Percentiles rank a stretch among this genome's conserved stretches.
Conservation (phyloP, 768 basidiomycete genomes). For the Xerocomus brunneocitrinus region DNA sequence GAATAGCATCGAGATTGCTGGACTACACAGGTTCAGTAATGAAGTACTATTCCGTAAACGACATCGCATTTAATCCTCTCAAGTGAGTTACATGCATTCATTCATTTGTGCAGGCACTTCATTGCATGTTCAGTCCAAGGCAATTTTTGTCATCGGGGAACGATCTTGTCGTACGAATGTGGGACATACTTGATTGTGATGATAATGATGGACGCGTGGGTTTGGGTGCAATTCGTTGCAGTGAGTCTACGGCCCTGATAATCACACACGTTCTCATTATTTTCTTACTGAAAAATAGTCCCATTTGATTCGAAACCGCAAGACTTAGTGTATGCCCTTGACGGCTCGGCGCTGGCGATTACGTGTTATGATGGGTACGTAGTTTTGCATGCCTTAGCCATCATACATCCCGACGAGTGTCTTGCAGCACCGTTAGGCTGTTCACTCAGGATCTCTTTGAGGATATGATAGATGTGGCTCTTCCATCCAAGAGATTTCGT, state of each 20-base stretch:
- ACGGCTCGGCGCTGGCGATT: slow-evolving; percentile 36
- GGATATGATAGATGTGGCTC: slow-evolving; percentile 10
- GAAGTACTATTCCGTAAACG: slow-evolving; percentile 53
- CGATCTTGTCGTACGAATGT: slow-evolving; percentile 40
- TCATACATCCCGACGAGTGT: background rate
- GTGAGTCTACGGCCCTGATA: slow-evolving; percentile 11
- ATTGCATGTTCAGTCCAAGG: slow-evolving; percentile 28
- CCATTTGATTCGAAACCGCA: slow-evolving; percentile 32
- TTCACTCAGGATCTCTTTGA: slow-evolving; percentile 23
- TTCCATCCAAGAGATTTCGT: slow-evolving; percentile 12
- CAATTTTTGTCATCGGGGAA: slow-evolving; percentile 46
- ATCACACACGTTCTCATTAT: background rate
- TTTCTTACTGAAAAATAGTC: slow-evolving; percentile 13
- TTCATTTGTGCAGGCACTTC: background rate
- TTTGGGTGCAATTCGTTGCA: slow-evolving; percentile 8
- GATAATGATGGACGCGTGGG: slow-evolving; percentile 10
- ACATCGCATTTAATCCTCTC: slow-evolving; percentile 50
- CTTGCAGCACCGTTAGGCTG: slow-evolving; percentile 20
- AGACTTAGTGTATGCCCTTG: slow-evolving; percentile 44
- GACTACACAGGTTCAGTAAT: slow-evolving; percentile 13
- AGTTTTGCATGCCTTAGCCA: background rate
- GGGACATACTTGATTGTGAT: slow-evolving; percentile 33
- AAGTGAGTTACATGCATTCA: slow-evolving; percentile 31
- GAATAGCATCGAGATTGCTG: background rate
- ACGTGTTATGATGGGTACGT: slow-evolving; percentile 28